phyloP scores from a whole-genome alignment of 139 green algal species.

The Picochlorum costavermella region DNA sequence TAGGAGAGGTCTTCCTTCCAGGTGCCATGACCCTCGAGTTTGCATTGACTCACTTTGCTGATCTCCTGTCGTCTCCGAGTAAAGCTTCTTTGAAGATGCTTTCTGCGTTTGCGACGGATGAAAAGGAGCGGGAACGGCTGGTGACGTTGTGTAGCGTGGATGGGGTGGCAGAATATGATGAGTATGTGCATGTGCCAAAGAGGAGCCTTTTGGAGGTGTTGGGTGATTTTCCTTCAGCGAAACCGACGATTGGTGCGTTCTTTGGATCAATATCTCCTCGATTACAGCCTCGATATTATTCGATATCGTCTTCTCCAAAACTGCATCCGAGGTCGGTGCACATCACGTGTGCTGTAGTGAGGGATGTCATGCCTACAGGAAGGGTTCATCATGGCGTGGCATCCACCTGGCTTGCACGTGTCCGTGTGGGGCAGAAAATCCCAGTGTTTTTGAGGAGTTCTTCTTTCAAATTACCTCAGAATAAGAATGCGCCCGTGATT shows the following conservation, averaged over 20 bases:
- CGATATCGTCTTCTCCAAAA: constrained; percentile 66
- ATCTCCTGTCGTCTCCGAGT: constrained; percentile 66
- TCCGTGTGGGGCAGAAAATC: constrained; percentile 18
- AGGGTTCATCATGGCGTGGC: constrained; percentile 62
- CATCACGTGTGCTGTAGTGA: constrained; percentile 78
- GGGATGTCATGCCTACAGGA: constrained; percentile 54
- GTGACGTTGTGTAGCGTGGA: constrained; percentile 43
- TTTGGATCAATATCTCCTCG: constrained; percentile 73
- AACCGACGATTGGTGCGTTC: constrained; percentile 72
- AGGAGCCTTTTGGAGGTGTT: constrained; percentile 70
- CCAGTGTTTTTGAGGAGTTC: constrained; percentile 76
- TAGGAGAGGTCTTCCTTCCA: background rate
- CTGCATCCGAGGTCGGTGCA: constrained; percentile 52
- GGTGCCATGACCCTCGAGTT: constrained; percentile 54
- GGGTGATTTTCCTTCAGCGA: constrained; percentile 69
- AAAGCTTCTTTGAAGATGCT: constrained; percentile 68
- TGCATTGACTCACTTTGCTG: constrained; percentile 63
- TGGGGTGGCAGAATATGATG: constrained; percentile 60
- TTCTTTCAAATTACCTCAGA: constrained; percentile 77
- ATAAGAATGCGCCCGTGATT: constrained; percentile 62
- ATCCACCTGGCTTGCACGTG: constrained; percentile 48
- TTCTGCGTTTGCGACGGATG: constrained; percentile 50
- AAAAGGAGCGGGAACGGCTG: constrained; percentile 49
- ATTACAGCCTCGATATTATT: constrained; percentile 85
- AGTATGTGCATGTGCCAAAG: constrained; percentile 38